Conservation (phyloP, 257 asterid species). For the Nicotiana sylvestris region DNA sequence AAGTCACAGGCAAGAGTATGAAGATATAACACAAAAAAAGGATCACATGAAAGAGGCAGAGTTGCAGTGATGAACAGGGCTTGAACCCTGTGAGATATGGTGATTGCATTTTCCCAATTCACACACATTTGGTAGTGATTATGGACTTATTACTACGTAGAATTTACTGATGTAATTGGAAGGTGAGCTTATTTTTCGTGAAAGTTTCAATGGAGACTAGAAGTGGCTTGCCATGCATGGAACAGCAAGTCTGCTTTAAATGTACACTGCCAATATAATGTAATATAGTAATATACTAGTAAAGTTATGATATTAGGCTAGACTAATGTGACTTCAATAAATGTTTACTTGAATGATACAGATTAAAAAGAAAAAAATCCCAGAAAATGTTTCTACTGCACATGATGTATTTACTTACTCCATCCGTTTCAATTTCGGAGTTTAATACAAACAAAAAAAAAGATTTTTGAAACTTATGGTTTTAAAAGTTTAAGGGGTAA, state of each 20-base stretch:
- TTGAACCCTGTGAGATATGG: constrained; percentile 25
- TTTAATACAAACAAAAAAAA: no score
- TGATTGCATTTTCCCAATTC: not conserved
- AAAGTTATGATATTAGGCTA: not conserved
- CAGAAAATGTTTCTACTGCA: not conserved
- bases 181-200: constrained; percentile 9
- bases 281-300: no score
- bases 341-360: not conserved
- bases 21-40: not conserved
- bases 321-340: not conserved
- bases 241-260: not conserved
- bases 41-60: constrained; percentile 53
- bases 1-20: constrained; percentile 56
- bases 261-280: not conserved
- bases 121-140: not conserved
- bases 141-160: not conserved
- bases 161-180: not conserved
- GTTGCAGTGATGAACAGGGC: constrained; percentile 24
- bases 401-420: not conserved
- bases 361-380: no score
- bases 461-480: no score
- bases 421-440: no score
- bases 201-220: not conserved
- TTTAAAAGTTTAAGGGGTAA: no score
- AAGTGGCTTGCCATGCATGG: not conserved